Evolutionary conservation across 768 basidiomycete genomes (phyloP).

Genomic region (Sistotremastrum niveocremeum): DNA sequence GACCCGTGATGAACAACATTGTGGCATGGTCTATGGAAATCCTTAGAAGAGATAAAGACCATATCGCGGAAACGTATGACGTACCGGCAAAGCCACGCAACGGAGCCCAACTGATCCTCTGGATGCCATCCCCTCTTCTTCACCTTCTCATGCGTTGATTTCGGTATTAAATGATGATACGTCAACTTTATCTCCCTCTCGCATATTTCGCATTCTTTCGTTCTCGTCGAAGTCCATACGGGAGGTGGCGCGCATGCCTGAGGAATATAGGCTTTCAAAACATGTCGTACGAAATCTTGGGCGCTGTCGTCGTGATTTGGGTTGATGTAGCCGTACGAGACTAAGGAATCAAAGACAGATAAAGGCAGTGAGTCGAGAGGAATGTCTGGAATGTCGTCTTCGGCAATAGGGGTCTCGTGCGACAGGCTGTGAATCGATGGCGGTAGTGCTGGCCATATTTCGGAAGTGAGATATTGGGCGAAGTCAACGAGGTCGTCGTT

Average conservation of each 20-base stretch:
- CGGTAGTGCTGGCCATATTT: conserved; percentile 35
- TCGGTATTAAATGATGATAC: conserved; percentile 49
- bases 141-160: conserved; percentile 38
- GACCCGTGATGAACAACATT: conserved; percentile 37
- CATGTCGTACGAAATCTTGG: conserved; percentile 25
- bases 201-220: conserved; percentile 46
- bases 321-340: conserved; percentile 30
- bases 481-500: conserved; percentile 37
- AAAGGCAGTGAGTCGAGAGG: conserved; percentile 29
- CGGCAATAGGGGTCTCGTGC: conserved; percentile 19
- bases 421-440: conserved; percentile 21
- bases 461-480: conserved; percentile 34
- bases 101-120: conserved; percentile 36
- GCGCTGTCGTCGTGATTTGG: conserved; percentile 20
- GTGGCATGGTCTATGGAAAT: conserved; percentile 34
- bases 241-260: conserved; percentile 37
- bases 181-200: conserved; percentile 41
- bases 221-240: conserved; percentile 38
- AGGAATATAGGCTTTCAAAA: conserved; percentile 27
- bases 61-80: conserved; percentile 1
- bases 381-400: conserved; percentile 16
- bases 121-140: conserved; percentile 45
- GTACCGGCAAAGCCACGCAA: conserved; percentile 45
- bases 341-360: conserved; percentile 34
- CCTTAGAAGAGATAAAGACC: not conserved